Evolutionary conservation across 495 filamentous ascomycete genomes (phyloP), one percentile per base, ranked within the genome.

Genomic region (Elasticomyces elasticus): DNA sequence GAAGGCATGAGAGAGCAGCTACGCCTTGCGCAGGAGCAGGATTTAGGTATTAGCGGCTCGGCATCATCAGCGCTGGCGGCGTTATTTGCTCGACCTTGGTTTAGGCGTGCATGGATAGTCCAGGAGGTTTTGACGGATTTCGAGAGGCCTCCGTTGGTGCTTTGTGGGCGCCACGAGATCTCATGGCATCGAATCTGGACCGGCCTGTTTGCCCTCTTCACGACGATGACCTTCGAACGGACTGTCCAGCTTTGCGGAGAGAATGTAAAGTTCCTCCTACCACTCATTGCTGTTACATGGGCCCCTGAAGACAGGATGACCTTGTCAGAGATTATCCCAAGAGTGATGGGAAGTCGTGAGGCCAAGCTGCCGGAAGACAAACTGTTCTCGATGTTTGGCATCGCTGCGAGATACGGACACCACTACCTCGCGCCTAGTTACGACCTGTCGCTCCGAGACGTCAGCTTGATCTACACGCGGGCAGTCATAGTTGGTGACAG

Each of bases 81-180:
- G 33, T 24, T 52, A 12, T 52, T 43, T 23, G n/a, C 33, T 1
- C 2, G 33, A 9, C 28, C 28, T 12, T 56, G 47, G 35, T 56
- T 56, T 26, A 3, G 22, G 20, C 49, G 55, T 10, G 49, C 49
- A 1, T 58, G 55, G 49, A 52, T 24, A 7, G 40, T 58, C 20
- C 55, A 48, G 46, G 55, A 58, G 23, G 30, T 54, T 13, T 46
- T n/a, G 24, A 17, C 41, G 13, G 41, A 37, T 25, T 25, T 19
- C 27, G 11, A 22, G 17, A 54, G 26, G 20, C 12, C 42, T 0
- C 40, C 41, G 7, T 23, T 54, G 24, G 19, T 54, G 23, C 25
- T 54, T n/a, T 54, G 52, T 26, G 52, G 52, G 5, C 23, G 13
- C 17, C 23, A 48, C 24, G 20, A 27, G 27, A 48, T 48, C 20